These are phyloP conservation scores for Harringtonia aguacate DNA, from an alignment of 2,329 filamentous ascomycete species.

Conservation along the genomic window DNA sequence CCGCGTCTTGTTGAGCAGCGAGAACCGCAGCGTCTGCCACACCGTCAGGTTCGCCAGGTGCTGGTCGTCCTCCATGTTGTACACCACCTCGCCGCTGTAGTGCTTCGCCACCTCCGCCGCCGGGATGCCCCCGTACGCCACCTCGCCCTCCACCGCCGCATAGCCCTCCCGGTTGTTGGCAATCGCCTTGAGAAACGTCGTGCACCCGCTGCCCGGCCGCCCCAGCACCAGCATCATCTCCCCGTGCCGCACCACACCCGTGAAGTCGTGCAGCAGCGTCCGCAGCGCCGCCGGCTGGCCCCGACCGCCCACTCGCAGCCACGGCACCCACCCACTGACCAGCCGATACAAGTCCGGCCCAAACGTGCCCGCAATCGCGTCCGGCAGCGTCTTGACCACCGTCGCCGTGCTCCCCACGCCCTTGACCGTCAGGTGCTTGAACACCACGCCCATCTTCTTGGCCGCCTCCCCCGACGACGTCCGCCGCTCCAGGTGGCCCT, in stretches of 20 bases:
- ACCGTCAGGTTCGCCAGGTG: conserved; percentile 61
- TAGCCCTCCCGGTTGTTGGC: conserved; percentile 58
- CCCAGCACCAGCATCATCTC: conserved; percentile 47
- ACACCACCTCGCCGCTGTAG: conserved; percentile 26
- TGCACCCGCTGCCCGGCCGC: conserved; percentile 45
- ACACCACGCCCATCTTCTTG: conserved; percentile 70
- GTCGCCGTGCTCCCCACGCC: too few relatives aligned
- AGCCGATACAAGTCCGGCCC: conserved; percentile 67
- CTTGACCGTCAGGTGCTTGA: conserved; percentile 51
- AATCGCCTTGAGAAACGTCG: conserved; percentile 48
- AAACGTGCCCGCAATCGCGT: conserved; percentile 64
- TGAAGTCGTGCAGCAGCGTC: conserved; percentile 29
- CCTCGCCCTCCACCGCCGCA: conserved; percentile 52
- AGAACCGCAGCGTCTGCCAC: conserved; percentile 54
- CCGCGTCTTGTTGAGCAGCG: conserved; percentile 51
- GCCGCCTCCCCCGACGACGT: conserved; percentile 51
- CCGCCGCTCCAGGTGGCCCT: conserved; percentile 67
- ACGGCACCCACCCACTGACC: conserved; percentile 30
- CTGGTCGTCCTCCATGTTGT: conserved; percentile 56
- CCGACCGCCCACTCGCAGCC: conserved; percentile 12
- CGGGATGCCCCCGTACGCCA: conserved; percentile 45
- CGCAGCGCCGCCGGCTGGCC: too few relatives aligned
- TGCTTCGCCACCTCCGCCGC: conserved; percentile 30
- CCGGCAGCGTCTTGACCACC: too few relatives aligned
- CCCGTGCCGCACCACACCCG: conserved; percentile 41